Evolutionary conservation across 345 rosid species (phyloP).

Genomic region (Excoecaria agallocha): DNA sequence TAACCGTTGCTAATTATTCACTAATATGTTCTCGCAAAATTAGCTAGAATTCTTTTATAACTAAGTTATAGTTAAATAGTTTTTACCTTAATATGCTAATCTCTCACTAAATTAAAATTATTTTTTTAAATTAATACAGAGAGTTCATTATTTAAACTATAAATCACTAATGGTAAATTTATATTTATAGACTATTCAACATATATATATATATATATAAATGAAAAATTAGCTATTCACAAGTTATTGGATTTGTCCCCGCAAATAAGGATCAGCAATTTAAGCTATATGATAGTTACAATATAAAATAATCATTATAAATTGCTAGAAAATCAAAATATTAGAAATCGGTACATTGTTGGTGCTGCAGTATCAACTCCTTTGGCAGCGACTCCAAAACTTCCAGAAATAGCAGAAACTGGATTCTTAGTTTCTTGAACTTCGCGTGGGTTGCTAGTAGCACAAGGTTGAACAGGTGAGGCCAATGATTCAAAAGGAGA

Average conservation of each 20-base stretch:
- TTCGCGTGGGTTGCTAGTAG: constrained; percentile 32
- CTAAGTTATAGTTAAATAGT: too few relatives aligned
- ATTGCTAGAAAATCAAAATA: neutral
- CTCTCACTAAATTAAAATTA: too few relatives aligned
- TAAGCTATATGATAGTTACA: constrained; percentile 18
- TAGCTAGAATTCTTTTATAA: too few relatives aligned
- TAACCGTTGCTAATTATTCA: too few relatives aligned
- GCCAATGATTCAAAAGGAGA: constrained; percentile 40
- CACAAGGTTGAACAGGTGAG: constrained; percentile 40
- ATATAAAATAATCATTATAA: neutral
- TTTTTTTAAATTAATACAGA: too few relatives aligned
- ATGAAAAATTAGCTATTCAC: too few relatives aligned
- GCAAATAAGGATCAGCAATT: constrained; percentile 15
- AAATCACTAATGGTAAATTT: too few relatives aligned
- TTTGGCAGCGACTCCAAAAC: constrained; percentile 43
- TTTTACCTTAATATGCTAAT: too few relatives aligned
- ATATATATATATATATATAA: too few relatives aligned
- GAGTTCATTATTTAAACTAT: too few relatives aligned
- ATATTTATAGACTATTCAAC: too few relatives aligned
- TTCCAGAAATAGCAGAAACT: constrained; percentile 35
- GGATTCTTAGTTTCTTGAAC: constrained; percentile 36
- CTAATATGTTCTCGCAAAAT: too few relatives aligned
- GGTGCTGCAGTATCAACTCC: constrained; percentile 27
- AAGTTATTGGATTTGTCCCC: constrained; percentile 32
- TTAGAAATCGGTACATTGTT: constrained; percentile 48